These are phyloP conservation scores for Tetragonia tetragonoides DNA, from an alignment of 148 eudicot genomes.

Conservation along the genomic window DNA sequence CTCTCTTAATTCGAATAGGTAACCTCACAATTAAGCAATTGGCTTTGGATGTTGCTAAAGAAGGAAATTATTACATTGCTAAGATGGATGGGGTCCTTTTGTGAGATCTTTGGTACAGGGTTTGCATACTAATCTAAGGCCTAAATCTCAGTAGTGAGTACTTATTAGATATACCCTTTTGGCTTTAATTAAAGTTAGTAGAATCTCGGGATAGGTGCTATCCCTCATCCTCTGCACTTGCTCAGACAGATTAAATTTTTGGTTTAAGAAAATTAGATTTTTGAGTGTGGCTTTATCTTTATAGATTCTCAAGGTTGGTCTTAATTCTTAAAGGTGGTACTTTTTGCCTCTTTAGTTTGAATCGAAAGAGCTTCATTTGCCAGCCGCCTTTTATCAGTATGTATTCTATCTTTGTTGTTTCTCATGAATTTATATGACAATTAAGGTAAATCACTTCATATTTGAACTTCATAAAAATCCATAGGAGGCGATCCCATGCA, in stretches of 20 bases:
- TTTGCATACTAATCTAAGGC: constrained; percentile 7
- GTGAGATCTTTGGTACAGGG: constrained; percentile 22
- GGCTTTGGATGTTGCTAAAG: constrained; percentile 12
- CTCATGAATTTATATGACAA: too few relatives aligned
- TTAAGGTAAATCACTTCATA: too few relatives aligned
- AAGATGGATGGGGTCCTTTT: constrained; percentile 7
- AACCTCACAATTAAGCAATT: constrained; percentile 29
- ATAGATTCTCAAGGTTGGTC: constrained; percentile 54
- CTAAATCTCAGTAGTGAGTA: constrained; percentile 5
- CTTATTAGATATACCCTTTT: constrained; percentile 27
- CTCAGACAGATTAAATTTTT: constrained; percentile 2
- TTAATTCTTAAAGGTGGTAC: constrained; percentile 28
- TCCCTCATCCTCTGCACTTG: constrained; percentile 28
- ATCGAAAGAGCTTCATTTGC: constrained; percentile 30
- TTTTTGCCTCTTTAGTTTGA: constrained; percentile 50
- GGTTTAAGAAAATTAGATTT: constrained; percentile 1
- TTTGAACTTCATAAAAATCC: too few relatives aligned
- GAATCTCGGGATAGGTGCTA: constrained; percentile 28
- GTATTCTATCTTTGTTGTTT: too few relatives aligned
- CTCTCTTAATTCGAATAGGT: neutral
- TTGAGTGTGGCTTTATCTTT: constrained; percentile 36
- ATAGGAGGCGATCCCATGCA: too few relatives aligned
- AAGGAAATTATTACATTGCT: neutral
- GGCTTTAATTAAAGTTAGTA: constrained; percentile 37
- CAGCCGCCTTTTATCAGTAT: constrained; percentile 34